Base-by-base conservation (phyloP, 768 basidiomycete genomes). In the Kwoniella europaea region DNA sequence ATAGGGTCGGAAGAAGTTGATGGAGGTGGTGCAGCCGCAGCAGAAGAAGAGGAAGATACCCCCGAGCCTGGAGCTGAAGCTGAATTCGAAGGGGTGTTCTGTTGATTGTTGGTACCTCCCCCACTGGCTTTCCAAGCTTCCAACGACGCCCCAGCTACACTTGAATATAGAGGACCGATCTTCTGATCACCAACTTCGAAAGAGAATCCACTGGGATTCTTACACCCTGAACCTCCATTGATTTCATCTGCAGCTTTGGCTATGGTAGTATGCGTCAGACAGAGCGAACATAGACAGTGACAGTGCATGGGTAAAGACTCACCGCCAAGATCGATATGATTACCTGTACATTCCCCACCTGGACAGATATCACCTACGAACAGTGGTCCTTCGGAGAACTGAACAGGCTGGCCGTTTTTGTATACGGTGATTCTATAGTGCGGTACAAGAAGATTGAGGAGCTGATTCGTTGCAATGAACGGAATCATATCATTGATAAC, bases 301-400 rank as follows among this genome's bases (percentile, higher is more conserved):
- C 7, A 0, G 35, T 7, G 7, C 0, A 35, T 7, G 35, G 35
- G 1, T 35, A 0, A 35, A 35, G 1, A 61, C 59, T 61, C 22
- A 61, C 59, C 20, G 1, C 59, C 59, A 18, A 61, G 10, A 43
- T 61, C 59, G 42, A 61, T 43, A 4, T 61, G 59, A 61, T 61
- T 35, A 9, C 10, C 18, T 42, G 35, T 16, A 16, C 59, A 61
- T 16, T 61, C 59, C 4, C 18, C 46, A 18, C 46, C 12, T 1
- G 35, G 59, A 20, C 57, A 59, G 10, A 59, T 59, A 27, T 61
- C 59, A 16, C 41, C 59, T 61, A 61, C 20, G n/a, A 61, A 61
- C 13, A 61, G 20, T 2, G 35, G 35, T 20, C 59, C 59, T 18
- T 61, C 59, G 18, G 59, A 43, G n/a, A 61, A 61, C 10, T 15